phyloP scores from a whole-genome alignment of 495 filamentous ascomycete species.

The Cenococcum geophilum region DNA sequence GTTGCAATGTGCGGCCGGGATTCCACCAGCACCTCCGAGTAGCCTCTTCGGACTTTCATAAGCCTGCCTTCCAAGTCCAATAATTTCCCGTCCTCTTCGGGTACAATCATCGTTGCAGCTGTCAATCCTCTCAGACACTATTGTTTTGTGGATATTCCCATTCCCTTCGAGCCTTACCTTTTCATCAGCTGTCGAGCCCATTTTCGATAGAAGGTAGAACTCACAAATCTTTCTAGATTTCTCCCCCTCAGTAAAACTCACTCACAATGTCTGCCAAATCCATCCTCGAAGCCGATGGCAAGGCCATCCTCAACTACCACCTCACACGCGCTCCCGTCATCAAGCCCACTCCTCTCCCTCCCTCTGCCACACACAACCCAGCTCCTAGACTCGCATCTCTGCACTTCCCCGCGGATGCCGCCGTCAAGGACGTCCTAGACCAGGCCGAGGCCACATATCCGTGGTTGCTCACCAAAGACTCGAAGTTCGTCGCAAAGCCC shows the following conservation, averaged over 20 bases:
- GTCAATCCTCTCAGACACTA: neutral
- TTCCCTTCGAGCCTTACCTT: neutral
- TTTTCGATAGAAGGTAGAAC: constrained; percentile 1
- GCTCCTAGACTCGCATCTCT: constrained; percentile 85
- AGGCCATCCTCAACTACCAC: constrained; percentile 99
- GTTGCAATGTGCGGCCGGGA: constrained; percentile 1
- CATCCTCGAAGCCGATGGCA: constrained; percentile 98
- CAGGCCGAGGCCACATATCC: constrained; percentile 93
- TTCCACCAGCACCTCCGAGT: constrained; percentile 3
- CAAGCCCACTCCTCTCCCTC: constrained; percentile 91
- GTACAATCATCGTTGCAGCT: neutral
- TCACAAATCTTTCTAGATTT: neutral
- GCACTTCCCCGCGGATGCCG: constrained; percentile 83
- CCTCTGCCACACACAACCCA: constrained; percentile 81
- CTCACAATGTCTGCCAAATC: constrained; percentile 88
- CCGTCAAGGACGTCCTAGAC: constrained; percentile 79
- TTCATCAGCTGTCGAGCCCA: constrained; percentile 1
- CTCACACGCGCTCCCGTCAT: constrained; percentile 96
- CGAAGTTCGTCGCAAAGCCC: constrained; percentile 98
- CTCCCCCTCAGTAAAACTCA: constrained; percentile 26
- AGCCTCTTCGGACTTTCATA: constrained; percentile 6
- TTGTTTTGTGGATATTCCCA: constrained; percentile 2
- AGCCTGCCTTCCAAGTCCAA: constrained; percentile 3
- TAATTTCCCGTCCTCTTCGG: constrained; percentile 5
- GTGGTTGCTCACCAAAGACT: constrained; percentile 73